Conservation (phyloP, 208 protist species). For the Leishmania turanica region DNA sequence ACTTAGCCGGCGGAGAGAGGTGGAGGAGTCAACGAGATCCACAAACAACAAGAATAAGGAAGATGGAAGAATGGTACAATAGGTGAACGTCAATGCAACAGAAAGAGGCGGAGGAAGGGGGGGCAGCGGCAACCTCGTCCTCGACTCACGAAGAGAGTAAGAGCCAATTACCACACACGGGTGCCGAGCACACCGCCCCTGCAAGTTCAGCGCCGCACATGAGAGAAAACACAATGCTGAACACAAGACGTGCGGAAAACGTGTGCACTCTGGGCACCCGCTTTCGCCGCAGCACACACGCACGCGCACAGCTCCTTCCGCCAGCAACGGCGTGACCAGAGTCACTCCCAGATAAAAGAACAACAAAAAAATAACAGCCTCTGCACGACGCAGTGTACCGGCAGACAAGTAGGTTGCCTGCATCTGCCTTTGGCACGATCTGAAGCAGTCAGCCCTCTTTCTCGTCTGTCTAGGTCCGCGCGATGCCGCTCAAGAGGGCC, state of each 20-base stretch:
- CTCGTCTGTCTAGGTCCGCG: background rate
- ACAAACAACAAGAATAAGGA: slow-evolving; percentile 16
- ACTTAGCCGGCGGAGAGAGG: background rate
- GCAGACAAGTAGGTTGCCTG: background rate
- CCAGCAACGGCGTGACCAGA: background rate
- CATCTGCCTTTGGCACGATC: background rate
- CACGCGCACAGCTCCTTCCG: too few species aligned
- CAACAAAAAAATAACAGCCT: background rate
- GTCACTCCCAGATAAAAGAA: background rate
- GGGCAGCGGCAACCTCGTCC: background rate
- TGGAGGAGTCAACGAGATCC: background rate
- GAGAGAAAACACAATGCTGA: background rate
- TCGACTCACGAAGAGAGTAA: background rate
- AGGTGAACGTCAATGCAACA: background rate
- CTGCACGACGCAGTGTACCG: background rate
- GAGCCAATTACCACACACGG: background rate
- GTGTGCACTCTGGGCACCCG: background rate
- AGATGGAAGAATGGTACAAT: slow-evolving; percentile 4
- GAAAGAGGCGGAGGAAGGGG: background rate
- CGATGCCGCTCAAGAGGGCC: background rate
- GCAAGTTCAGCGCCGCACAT: background rate
- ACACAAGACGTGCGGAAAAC: background rate
- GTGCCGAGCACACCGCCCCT: background rate
- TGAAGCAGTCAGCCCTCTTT: background rate
- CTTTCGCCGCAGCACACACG: background rate